Conservation (phyloP, 257 asterid species). For the Prunella vulgaris region DNA sequence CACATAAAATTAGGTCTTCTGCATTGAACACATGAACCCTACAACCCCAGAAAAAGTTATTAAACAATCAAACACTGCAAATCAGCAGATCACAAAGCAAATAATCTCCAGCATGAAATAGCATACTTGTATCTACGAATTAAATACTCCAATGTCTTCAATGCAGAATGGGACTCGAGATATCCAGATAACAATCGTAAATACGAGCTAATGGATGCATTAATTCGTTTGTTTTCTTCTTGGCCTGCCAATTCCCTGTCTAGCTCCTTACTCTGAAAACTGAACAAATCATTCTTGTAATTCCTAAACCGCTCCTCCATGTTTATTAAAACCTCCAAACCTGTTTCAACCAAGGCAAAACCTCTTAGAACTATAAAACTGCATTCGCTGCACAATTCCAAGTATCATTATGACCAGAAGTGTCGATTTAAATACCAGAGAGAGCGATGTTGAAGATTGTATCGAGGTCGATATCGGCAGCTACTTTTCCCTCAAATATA, state of each 20-base stretch:
- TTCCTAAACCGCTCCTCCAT: constrained; percentile 60
- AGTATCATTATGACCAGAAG: neutral
- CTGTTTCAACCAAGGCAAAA: constrained; percentile 31
- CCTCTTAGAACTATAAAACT: neutral
- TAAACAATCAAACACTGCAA: neutral
- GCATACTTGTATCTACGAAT: constrained; percentile 82
- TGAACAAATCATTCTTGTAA: constrained; percentile 68
- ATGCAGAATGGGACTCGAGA: constrained; percentile 53
- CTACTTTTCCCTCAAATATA: constrained; percentile 62
- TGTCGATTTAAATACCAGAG: constrained; percentile 41
- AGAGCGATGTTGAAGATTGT: constrained; percentile 46
- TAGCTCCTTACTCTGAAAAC: constrained; percentile 59
- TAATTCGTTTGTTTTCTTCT: constrained; percentile 61
- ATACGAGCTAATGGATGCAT: constrained; percentile 54
- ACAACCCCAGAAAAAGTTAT: constrained; percentile 9
- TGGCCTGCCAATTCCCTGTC: constrained; percentile 68
- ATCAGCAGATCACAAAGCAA: neutral
- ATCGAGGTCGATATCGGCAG: constrained; percentile 77
- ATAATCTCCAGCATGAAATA: neutral
- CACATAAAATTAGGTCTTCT: constrained; percentile 79
- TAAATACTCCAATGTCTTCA: constrained; percentile 75
- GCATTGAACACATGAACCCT: constrained; percentile 71
- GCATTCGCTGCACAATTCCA: neutral
- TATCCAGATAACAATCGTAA: constrained; percentile 65
- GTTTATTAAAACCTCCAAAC: constrained; percentile 57